These are phyloP conservation scores for Pseudophaeomoniella oleicola DNA, from an alignment of 2,329 filamentous ascomycete genomes.

Conservation along the genomic window DNA sequence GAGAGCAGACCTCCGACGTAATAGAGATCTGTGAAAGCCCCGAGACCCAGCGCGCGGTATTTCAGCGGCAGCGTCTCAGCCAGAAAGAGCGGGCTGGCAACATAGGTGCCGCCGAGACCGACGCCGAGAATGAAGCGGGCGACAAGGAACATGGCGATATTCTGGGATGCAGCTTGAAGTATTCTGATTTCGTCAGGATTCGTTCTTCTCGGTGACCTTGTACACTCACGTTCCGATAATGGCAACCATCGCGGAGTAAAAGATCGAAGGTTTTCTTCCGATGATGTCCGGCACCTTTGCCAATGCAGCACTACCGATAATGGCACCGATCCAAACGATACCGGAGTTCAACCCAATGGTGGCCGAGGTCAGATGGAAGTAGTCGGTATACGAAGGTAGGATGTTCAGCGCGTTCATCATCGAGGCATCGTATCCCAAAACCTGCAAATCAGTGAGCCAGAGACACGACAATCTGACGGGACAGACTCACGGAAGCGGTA, in stretches of 20 bases:
- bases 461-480: too few relatives aligned
- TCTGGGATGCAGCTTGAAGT: constrained; percentile 21
- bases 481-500: too few relatives aligned
- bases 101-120: constrained; percentile 43
- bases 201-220: too few relatives aligned
- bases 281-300: constrained; percentile 25
- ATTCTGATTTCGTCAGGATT: too few relatives aligned
- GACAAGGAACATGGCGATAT: constrained; percentile 37
- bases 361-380: not conserved
- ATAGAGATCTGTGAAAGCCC: constrained; percentile 3
- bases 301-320: not conserved
- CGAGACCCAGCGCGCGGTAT: constrained; percentile 22
- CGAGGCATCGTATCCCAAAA: not conserved
- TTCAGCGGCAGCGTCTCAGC: constrained; percentile 30
- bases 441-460: too few relatives aligned
- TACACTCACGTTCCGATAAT: too few relatives aligned
- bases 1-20: constrained; percentile 22
- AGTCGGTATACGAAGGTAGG: not conserved
- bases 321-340: not conserved
- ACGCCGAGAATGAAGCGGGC: constrained; percentile 40
- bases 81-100: constrained; percentile 46
- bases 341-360: not conserved
- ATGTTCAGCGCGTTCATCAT: not conserved
- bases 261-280: constrained; percentile 40
- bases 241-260: constrained; percentile 32